Base-by-base conservation (phyloP, 805 yeast species). In the Wickerhamomyces chambardii region DNA sequence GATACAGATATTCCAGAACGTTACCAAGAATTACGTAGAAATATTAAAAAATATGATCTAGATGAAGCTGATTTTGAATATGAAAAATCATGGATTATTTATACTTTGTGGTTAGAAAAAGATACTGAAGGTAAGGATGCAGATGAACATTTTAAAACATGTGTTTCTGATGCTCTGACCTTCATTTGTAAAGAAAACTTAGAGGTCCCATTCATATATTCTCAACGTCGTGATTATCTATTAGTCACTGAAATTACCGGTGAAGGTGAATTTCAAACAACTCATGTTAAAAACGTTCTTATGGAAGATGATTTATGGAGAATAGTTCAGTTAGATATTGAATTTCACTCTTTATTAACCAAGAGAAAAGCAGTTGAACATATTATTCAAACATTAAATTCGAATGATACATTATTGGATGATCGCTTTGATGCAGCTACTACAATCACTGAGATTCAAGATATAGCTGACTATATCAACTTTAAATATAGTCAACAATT, bases 121-220 rank as follows among this genome's bases (percentile, higher is more conserved):
- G 55, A 61, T 16, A 18, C 32, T 14, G 47, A 56, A 8, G 36
- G 42, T n/a, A 55, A 53, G 30, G 64, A 63, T 45, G 10, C 22
- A 19, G 10, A 19, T 19, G 22, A 19, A 19, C 7, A 81, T 15
- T 83, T 86, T 58, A 66, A 66, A 37, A 70, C 66, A 28, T 80
- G 95, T 1, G 84, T 92, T 6, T 73, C 75, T 11, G 77, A 72
- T 58, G 84, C 70, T 31, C 79, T 73, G 49, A 84, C 68, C 51
- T 87, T 77, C 44, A 63, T 92, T 22, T 68, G 87, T 12, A 76
- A 75, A 47, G 95, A 89, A 33, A 70, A 78, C 39, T 69, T 82
- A 43, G 98, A 92, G 55, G 95, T 90, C 5, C 97, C 98, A 10
- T 84, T 87, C 49, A 87, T 92, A 41, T 87, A 95, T 84, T 83